phyloP scores from a whole-genome alignment of 1,284 basidiomycete genomes.

The Cryptococcus maquisensis region DNA sequence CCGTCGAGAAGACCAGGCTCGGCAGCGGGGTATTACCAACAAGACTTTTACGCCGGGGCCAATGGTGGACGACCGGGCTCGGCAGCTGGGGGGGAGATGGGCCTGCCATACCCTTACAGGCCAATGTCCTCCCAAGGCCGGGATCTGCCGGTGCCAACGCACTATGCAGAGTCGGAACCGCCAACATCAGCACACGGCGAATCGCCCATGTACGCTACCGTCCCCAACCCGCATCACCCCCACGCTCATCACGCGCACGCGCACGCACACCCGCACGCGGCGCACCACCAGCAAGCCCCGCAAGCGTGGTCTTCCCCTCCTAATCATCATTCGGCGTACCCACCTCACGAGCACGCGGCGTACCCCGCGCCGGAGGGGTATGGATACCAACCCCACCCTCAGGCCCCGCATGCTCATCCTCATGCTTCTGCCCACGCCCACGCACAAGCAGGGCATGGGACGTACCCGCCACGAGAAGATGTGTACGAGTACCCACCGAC shows the following conservation, averaged over 20 bases:
- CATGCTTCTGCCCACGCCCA: no score
- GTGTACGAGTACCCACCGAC: slow-evolving; percentile 17
- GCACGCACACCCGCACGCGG: no score
- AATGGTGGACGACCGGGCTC: slow-evolving; percentile 23
- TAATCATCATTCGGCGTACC: slow-evolving; percentile 25
- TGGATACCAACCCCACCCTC: slow-evolving; percentile 25
- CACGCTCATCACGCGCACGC: no score
- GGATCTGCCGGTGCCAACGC: slow-evolving; percentile 35
- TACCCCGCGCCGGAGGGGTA: slow-evolving; percentile 32
- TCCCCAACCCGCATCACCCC: not conserved
- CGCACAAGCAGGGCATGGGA: slow-evolving; percentile 15
- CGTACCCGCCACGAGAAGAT: slow-evolving; percentile 19
- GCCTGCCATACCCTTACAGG: slow-evolving; percentile 38
- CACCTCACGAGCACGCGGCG: slow-evolving; percentile 24
- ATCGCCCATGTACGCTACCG: slow-evolving; percentile 40
- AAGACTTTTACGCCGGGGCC: slow-evolving; percentile 28
- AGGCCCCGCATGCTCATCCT: no score
- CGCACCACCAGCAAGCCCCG: no score
- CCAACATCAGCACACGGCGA: slow-evolving; percentile 42
- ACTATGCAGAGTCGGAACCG: slow-evolving; percentile 45
- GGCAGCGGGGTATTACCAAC: slow-evolving; percentile 27
- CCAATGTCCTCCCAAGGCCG: slow-evolving; percentile 42
- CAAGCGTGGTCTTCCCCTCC: slow-evolving; percentile 38
- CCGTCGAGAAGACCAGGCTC: slow-evolving; percentile 38
- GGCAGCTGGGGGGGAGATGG: slow-evolving; percentile 21